Base-by-base conservation (phyloP, 495 filamentous ascomycete genomes). In the Hypoxylon lenormandii region DNA sequence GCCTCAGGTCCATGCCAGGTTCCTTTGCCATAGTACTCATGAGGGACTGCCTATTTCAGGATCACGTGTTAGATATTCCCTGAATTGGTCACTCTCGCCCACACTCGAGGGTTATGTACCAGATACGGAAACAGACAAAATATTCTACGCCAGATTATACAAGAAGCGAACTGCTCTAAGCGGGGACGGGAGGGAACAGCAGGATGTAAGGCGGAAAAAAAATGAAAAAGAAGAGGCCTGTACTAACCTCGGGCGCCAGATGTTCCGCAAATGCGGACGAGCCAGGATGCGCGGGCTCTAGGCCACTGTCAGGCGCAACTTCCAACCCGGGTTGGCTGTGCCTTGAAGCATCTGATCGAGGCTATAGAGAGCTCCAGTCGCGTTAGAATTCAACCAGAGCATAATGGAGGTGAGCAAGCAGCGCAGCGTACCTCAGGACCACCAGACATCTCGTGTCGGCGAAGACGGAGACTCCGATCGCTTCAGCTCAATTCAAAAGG, bases 301-400 rank as follows among this genome's bases (percentile, higher is more conserved):
- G 15, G 33, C 50, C 16, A 21, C 15, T 16, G 16, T 30, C 33
- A 12, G 50, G 33, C 5, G 18, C 18, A 40, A 53, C 50, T 47
- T 47, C 54, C 15, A 57, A 16, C 15, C 54, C 54, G 47, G 54
- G 54, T 57, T 57, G 54, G 11, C 22, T 47, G 16, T 43, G 8
- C n/a, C 36, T 45, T 16, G 7, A 46, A 11, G 2, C 4, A n/a
- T 33, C 40, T 21, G 42, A 13, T 30, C 21, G 42, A 33, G 13
- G 10, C 28, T 52, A 33, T 8, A 10, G 15, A 45, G 3, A 45
- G 15, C 16, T 4, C 42, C 6, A 19, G 16, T 45, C 42, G 16
- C 42, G 16, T 45, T 45, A 18, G 16, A 7, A 10, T 19, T 21
- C 16, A 18, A 19, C 16, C 16, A 19, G 5, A 10, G 8, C 7